Conservation (phyloP, 768 basidiomycete genomes). For the Phlebiopsis gigantea region DNA sequence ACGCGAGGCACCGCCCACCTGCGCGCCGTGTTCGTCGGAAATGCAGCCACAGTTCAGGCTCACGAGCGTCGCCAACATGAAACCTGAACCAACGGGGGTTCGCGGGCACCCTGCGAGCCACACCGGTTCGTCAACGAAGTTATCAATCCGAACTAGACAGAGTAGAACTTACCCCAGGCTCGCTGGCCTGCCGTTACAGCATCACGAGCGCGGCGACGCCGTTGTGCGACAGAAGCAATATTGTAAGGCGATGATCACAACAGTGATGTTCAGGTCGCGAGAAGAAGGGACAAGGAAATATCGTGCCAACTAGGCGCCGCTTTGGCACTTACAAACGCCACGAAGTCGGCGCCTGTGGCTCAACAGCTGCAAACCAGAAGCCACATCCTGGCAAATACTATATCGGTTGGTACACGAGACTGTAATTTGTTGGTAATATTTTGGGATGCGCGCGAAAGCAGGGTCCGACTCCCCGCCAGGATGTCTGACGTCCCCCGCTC, state of each 20-base stretch:
- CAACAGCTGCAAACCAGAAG: not conserved
- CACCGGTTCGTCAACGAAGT: too few species aligned
- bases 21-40: too few species aligned
- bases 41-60: too few species aligned
- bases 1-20: too few species aligned
- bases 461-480: constrained; percentile 31
- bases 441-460: constrained; percentile 28
- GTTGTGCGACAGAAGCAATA: not conserved
- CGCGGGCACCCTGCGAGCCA: too few species aligned
- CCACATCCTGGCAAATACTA: not conserved
- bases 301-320: too few species aligned
- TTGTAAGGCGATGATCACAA: not conserved
- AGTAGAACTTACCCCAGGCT: not conserved
- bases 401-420: constrained; percentile 16
- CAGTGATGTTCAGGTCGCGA: not conserved
- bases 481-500: too few species aligned
- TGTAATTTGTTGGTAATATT: constrained; percentile 7
- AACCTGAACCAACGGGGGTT: too few species aligned
- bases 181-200: not conserved
- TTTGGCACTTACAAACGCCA: not conserved
- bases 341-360: not conserved
- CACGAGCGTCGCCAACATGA: too few species aligned
- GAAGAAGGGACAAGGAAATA: too few species aligned
- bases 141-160: too few species aligned
- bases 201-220: not conserved